phyloP scores from a whole-genome alignment of 1,284 basidiomycete genomes.

The Earliella scabrosa region DNA sequence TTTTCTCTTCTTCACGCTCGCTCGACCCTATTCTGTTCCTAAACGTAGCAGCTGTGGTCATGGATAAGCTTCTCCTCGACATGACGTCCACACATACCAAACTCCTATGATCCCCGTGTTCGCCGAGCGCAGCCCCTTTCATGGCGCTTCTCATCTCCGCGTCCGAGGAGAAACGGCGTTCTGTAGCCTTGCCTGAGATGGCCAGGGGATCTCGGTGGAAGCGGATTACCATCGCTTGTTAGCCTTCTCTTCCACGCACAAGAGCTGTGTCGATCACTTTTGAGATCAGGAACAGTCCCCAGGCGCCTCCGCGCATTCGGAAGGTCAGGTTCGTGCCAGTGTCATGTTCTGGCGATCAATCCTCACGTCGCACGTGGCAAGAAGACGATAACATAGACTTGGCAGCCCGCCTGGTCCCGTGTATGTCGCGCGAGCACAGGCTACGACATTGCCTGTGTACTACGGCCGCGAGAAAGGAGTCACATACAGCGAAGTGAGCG shows the following conservation, averaged over 20 bases:
- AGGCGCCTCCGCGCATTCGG: background rate
- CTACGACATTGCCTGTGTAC: no score
- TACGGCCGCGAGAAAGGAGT: no score
- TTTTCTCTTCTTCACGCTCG: background rate
- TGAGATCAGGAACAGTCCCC: background rate
- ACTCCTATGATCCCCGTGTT: slow-evolving; percentile 1
- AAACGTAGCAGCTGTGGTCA: background rate
- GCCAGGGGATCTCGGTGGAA: slow-evolving; percentile 8
- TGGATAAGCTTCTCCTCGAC: background rate
- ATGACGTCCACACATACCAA: background rate
- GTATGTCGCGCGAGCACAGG: no score
- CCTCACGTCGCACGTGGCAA: no score
- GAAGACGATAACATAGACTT: no score
- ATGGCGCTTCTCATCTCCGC: background rate
- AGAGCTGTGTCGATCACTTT: slow-evolving; percentile 5
- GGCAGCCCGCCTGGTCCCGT: no score
- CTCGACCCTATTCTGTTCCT: background rate
- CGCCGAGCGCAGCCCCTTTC: slow-evolving; percentile 1
- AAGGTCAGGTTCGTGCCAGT: background rate
- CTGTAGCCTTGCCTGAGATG: background rate
- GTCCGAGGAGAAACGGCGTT: background rate
- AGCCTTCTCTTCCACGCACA: background rate
- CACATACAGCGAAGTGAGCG: no score
- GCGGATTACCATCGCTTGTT: background rate
- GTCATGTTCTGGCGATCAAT: background rate